Conservation (phyloP, 2,329 filamentous ascomycete species). For the Ophiostoma perfectum region DNA sequence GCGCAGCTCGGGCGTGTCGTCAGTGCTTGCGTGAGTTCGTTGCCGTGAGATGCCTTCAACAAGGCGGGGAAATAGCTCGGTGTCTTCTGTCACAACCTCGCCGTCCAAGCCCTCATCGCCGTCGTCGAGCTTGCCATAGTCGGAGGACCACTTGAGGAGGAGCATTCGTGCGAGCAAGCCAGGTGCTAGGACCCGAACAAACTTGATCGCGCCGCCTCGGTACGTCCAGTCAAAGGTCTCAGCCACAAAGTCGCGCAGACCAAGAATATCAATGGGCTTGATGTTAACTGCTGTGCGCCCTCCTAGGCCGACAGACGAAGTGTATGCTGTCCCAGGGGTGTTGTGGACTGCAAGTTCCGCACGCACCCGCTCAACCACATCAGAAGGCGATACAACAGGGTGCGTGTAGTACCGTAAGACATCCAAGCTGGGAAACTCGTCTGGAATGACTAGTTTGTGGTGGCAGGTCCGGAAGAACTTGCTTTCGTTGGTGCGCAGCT, state of each 20-base stretch:
- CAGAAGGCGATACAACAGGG: constrained; percentile 66
- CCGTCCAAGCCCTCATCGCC: constrained; percentile 17
- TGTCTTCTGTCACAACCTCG: neutral
- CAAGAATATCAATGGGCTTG: constrained; percentile 56
- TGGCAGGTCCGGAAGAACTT: constrained; percentile 74
- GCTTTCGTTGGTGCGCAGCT: constrained; percentile 78
- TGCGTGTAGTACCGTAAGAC: constrained; percentile 83
- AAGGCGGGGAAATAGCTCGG: constrained; percentile 33
- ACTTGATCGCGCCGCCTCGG: constrained; percentile 72
- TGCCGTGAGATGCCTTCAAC: constrained; percentile 63
- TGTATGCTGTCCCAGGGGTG: neutral
- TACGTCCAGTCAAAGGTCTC: constrained; percentile 85
- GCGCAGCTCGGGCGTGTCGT: constrained; percentile 69
- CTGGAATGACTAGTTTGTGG: constrained; percentile 67
- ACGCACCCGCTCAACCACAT: constrained; percentile 50
- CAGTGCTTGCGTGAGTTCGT: constrained; percentile 67
- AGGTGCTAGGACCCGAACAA: constrained; percentile 73
- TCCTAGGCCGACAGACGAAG: neutral
- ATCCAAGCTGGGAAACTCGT: constrained; percentile 72
- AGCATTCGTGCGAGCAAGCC: constrained; percentile 62
- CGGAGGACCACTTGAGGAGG: constrained; percentile 20
- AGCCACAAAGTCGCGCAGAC: constrained; percentile 66
- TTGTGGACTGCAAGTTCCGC: constrained; percentile 53
- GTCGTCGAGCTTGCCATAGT: constrained; percentile 24
- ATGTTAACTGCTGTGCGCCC: neutral